These are phyloP conservation scores for thale cress (Arabidopsis thaliana) DNA, from an alignment of 345 rosid species.

Conservation along the genomic window DNA sequence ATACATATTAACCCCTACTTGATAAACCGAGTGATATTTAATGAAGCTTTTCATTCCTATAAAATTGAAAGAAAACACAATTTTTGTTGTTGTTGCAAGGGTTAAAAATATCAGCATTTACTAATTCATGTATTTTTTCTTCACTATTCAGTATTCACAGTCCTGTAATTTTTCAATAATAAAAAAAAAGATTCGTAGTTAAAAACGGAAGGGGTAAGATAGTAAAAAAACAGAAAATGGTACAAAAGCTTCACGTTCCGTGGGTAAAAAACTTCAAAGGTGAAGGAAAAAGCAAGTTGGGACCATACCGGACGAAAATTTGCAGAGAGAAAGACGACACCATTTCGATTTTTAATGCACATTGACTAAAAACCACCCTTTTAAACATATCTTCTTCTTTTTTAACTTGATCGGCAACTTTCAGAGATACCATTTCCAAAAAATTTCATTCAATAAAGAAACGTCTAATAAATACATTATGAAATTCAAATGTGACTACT, in stretches of 20 bases:
- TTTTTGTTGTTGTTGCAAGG: not conserved
- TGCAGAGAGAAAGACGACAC: conserved; percentile 29
- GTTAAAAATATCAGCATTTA: not conserved
- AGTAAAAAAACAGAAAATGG: conserved; percentile 11
- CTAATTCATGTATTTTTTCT: not conserved
- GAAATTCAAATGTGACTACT: no score
- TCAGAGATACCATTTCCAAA: not conserved
- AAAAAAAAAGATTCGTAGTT: not conserved
- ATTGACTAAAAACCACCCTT: conserved; percentile 15
- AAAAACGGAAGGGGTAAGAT: conserved; percentile 17
- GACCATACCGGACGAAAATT: conserved; percentile 35
- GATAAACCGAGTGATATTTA: not conserved
- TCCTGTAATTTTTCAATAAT: not conserved
- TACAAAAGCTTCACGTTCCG: conserved; percentile 44
- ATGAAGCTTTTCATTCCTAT: not conserved
- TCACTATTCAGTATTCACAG: not conserved
- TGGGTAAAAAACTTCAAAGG: conserved; percentile 31
- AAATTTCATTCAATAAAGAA: not conserved
- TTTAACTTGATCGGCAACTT: not conserved
- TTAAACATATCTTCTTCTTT: not conserved
- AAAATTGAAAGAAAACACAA: not conserved
- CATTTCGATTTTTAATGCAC: conserved; percentile 30
- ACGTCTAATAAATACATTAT: no score
- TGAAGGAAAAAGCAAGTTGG: conserved; percentile 38
- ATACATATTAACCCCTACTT: not conserved